Percentiles rank a stretch among this genome's conserved stretches.
Evolutionary conservation across 805 yeast species (phyloP).

Genomic region (Ascoidea tarda): DNA sequence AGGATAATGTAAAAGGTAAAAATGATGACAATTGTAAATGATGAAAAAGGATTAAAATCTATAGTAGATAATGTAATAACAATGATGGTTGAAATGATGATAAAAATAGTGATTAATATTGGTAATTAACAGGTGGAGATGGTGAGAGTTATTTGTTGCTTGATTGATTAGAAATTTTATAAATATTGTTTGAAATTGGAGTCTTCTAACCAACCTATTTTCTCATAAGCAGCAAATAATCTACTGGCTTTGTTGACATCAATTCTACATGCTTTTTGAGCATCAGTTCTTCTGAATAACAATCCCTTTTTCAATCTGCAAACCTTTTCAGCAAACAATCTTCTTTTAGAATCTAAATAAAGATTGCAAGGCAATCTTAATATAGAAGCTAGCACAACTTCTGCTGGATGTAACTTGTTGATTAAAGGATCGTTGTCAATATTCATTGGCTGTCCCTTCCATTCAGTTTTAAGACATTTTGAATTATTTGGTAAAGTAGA

Average conservation of each 20-base stretch:
- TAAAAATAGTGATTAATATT: no score
- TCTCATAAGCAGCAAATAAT: slow-evolving; percentile 78
- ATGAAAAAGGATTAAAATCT: no score
- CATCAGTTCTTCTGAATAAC: slow-evolving; percentile 92
- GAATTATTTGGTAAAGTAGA: slow-evolving; percentile 51
- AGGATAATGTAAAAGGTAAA: no score
- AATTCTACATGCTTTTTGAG: slow-evolving; percentile 93
- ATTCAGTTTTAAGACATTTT: slow-evolving; percentile 74
- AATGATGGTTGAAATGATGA: no score
- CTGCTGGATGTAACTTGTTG: slow-evolving; percentile 79
- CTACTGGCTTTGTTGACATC: slow-evolving; percentile 95
- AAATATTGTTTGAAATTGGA: slow-evolving; percentile 37
- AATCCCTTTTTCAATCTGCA: slow-evolving; percentile 51
- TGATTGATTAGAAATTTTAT: not conserved
- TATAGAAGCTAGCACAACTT: slow-evolving; percentile 72
- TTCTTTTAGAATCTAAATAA: slow-evolving; percentile 67
- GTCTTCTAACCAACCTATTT: slow-evolving; percentile 86
- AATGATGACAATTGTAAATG: no score
- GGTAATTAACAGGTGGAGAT: no score
- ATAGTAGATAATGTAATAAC: no score
- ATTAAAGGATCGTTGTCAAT: slow-evolving; percentile 63
- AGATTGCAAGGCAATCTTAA: slow-evolving; percentile 78
- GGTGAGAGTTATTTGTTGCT: no score
- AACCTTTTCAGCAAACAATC: slow-evolving; percentile 83
- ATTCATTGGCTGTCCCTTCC: slow-evolving; percentile 99